phyloP scores from a whole-genome alignment of 495 filamentous ascomycete species.

The Penicillium silybi region DNA sequence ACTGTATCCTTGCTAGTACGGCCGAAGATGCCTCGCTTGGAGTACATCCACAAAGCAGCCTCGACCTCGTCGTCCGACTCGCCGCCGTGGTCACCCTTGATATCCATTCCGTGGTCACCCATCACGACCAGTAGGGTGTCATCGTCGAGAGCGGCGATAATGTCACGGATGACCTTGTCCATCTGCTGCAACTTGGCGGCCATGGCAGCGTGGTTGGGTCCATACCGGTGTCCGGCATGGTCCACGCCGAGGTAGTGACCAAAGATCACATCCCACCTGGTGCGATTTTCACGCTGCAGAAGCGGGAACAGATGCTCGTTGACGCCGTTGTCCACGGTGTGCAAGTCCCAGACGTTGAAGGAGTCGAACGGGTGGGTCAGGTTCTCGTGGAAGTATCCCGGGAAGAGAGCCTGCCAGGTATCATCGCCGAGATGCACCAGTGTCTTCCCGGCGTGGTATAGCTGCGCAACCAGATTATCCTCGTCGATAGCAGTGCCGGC shows the following conservation, averaged over 20 bases:
- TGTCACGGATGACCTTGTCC: constrained; percentile 69
- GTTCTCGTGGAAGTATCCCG: constrained; percentile 81
- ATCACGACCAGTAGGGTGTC: constrained; percentile 88
- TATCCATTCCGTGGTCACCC: constrained; percentile 98
- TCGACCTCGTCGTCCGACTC: constrained; percentile 94
- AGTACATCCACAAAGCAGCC: constrained; percentile 98
- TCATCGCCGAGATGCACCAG: constrained; percentile 94
- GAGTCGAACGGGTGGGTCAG: constrained; percentile 88
- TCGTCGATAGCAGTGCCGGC: constrained; percentile 96
- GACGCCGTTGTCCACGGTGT: constrained; percentile 97
- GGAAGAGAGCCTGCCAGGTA: constrained; percentile 91
- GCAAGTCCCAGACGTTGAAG: constrained; percentile 96
- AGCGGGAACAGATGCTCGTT: constrained; percentile 86
- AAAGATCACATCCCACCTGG: constrained; percentile 86
- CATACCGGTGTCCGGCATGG: constrained; percentile 95
- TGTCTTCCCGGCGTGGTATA: constrained; percentile 73
- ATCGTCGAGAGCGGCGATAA: constrained; percentile 73
- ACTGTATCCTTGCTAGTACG: constrained; percentile 57
- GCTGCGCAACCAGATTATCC: constrained; percentile 86
- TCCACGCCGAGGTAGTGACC: constrained; percentile 95
- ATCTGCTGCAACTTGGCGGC: constrained; percentile 86
- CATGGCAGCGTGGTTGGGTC: constrained; percentile 91
- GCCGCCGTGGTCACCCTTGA: constrained; percentile 93
- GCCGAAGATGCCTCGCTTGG: constrained; percentile 77
- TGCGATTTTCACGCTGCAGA: constrained; percentile 55